Base-by-base conservation (phyloP, 768 basidiomycete genomes). In the Clavaria fumosa region DNA sequence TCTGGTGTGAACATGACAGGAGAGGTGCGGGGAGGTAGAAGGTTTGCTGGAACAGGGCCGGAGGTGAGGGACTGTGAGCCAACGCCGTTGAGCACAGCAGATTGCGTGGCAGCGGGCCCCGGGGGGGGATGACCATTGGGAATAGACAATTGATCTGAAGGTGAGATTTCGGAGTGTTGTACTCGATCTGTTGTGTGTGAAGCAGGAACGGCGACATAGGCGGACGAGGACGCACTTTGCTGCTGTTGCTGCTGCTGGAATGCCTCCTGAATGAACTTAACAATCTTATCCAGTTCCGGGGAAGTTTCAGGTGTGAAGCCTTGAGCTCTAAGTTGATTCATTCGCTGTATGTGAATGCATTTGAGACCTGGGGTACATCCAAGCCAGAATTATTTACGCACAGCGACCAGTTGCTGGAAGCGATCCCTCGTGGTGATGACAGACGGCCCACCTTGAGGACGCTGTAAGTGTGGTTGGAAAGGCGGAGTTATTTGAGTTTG, bases 1-100 rank as follows among this genome's bases (percentile, higher is more conserved):
- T 81, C 78, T 0, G 53, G 60, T 3, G 81, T 78, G 51, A 91
- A 88, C 4, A 80, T 78, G 21, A 86, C 73, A 26, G 83, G 79
- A 2, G 78, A 69, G n/a, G 69, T 61, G 14, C 63, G 54, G 9
- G 72, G 71, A 26, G 64, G 59, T 9, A 67, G 43, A n/a, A n/a
- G n/a, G 34, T 67, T 72, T 23, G 30, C 50, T 9, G 75, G 66
- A 17, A 64, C 53, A 31, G 69, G 61, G 4, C 72, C 74, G 4
- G 67, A 61, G 9, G 64, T 55, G 38, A 71, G 53, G 28, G 69
- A 61, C 31, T 55, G 53, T 9, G 63, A 56, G 20, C 54, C 49
- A 32, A 64, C 50, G 21, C 65, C 61, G 47, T 69, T 68, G 19
- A 61, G 55, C 23, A 66, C 50, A 24, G 59, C 48, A n/a, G n/a